Evolutionary conservation across 2,329 filamentous ascomycete species (phyloP).

Genomic region (Pestalotiopsis sp.): DNA sequence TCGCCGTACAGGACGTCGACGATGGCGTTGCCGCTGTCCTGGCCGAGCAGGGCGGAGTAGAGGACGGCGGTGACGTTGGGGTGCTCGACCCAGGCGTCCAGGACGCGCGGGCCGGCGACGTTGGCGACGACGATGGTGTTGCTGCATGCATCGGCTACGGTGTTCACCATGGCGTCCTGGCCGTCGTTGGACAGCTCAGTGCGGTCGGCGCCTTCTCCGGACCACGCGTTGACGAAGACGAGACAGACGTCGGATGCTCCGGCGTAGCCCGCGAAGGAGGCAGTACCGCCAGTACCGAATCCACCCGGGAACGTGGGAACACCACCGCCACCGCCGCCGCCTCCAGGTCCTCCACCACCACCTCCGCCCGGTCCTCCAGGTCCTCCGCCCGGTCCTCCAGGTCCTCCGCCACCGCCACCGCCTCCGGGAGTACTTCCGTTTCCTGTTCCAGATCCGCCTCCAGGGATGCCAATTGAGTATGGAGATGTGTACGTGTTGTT

Average conservation of each 20-base stretch:
- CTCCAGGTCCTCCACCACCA: neutral
- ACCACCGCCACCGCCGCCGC: constrained; percentile 20
- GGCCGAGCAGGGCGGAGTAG: constrained; percentile 61
- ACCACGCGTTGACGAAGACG: constrained; percentile 68
- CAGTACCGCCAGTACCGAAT: constrained; percentile 13
- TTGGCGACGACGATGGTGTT: constrained; percentile 72
- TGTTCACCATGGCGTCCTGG: constrained; percentile 58
- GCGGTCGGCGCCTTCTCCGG: constrained; percentile 51
- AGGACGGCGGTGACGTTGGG: constrained; percentile 64
- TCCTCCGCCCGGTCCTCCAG: neutral
- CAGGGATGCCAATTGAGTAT: neutral
- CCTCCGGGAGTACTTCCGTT: neutral
- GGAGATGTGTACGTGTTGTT: constrained; percentile 31
- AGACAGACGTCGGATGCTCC: constrained; percentile 39
- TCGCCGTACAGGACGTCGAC: constrained; percentile 63
- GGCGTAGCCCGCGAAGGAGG: constrained; percentile 17
- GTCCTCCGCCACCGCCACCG: neutral
- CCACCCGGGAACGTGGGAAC: constrained; percentile 20
- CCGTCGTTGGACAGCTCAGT: constrained; percentile 20
- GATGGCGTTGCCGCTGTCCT: constrained; percentile 57
- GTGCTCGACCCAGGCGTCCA: constrained; percentile 59
- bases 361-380: neutral
- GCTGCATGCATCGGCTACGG: constrained; percentile 62
- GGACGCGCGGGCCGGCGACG: constrained; percentile 62
- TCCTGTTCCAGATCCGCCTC: constrained; percentile 1